These are phyloP conservation scores for Penicillium sp. DNA, from an alignment of 2,329 filamentous ascomycete genomes.

Conservation along the genomic window DNA sequence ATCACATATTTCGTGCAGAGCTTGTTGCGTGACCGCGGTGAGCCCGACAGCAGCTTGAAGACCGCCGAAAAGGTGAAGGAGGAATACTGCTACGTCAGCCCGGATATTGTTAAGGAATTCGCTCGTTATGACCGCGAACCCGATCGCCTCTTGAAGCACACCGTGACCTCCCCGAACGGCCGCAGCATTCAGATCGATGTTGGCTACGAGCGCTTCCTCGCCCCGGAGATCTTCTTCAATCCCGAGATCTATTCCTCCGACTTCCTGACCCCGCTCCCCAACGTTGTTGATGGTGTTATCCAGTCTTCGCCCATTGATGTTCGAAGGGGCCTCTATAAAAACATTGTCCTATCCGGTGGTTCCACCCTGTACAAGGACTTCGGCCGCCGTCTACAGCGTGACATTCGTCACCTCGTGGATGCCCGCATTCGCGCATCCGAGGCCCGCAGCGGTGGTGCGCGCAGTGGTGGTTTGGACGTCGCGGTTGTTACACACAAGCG, in stretches of 20 bases:
- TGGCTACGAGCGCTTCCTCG: slow-evolving; percentile 95
- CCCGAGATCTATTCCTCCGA: slow-evolving; percentile 99
- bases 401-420: slow-evolving; percentile 95
- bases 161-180: slow-evolving; percentile 80
- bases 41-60: slow-evolving; percentile 94
- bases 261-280: slow-evolving; percentile 91
- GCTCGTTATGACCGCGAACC: slow-evolving; percentile 89
- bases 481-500: slow-evolving; percentile 97
- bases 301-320: slow-evolving; percentile 98
- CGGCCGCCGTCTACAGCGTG: slow-evolving; percentile 88
- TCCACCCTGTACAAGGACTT: slow-evolving; percentile 99
- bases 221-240: slow-evolving; percentile 99
- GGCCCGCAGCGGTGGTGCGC: slow-evolving; percentile 83
- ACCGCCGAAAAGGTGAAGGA: slow-evolving; percentile 98
- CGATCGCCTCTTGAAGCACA: slow-evolving; percentile 85
- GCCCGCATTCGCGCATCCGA: slow-evolving; percentile 90
- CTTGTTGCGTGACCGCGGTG: slow-evolving; percentile 88
- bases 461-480: slow-evolving; percentile 90
- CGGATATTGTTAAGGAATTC: slow-evolving; percentile 99
- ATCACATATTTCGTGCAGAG: slow-evolving; percentile 99
- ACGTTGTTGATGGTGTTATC: slow-evolving; percentile 93
- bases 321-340: slow-evolving; percentile 96
- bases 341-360: slow-evolving; percentile 95
- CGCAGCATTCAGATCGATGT: slow-evolving; percentile 84
- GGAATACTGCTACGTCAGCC: slow-evolving; percentile 96